Conservation (phyloP, 768 basidiomycete species). For the Termitomyces sp. region DNA sequence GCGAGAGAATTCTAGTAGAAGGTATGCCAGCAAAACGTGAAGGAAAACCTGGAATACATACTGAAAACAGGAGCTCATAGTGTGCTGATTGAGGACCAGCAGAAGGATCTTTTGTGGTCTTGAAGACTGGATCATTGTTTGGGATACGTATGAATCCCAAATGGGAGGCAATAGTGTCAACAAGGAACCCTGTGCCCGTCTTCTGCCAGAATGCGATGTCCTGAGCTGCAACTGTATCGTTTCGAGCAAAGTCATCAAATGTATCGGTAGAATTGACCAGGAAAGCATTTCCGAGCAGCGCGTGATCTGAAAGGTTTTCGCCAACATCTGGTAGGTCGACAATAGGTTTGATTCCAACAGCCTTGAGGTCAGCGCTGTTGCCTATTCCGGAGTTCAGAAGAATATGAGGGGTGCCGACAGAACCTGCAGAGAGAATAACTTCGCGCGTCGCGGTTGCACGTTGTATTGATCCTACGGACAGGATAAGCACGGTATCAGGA, state of each 20-base stretch:
- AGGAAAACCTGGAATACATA: background rate
- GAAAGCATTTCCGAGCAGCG: slow-evolving; percentile 3
- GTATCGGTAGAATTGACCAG: background rate
- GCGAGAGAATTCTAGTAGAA: background rate
- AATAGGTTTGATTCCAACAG: slow-evolving; percentile 17
- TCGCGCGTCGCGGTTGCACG: slow-evolving; percentile 22
- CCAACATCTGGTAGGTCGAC: slow-evolving; percentile 30
- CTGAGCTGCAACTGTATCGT: background rate
- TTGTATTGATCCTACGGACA: slow-evolving; percentile 1
- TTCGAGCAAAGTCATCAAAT: background rate
- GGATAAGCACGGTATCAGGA: background rate
- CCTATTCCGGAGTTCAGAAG: slow-evolving; percentile 30
- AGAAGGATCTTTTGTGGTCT: background rate
- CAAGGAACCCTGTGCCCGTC: background rate
- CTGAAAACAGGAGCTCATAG: background rate
- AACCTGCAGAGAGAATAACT: slow-evolving; percentile 29
- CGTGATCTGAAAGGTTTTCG: slow-evolving; percentile 30
- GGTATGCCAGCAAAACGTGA: background rate
- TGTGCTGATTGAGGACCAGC: slow-evolving; percentile 1
- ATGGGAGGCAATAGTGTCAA: background rate
- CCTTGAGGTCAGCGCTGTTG: slow-evolving; percentile 9
- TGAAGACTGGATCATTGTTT: background rate
- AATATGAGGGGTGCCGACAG: slow-evolving; percentile 24
- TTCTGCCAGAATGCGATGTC: background rate
- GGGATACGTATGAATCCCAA: background rate